phyloP scores from a whole-genome alignment of 208 protist species.

The Crithidia fasciculata region DNA sequence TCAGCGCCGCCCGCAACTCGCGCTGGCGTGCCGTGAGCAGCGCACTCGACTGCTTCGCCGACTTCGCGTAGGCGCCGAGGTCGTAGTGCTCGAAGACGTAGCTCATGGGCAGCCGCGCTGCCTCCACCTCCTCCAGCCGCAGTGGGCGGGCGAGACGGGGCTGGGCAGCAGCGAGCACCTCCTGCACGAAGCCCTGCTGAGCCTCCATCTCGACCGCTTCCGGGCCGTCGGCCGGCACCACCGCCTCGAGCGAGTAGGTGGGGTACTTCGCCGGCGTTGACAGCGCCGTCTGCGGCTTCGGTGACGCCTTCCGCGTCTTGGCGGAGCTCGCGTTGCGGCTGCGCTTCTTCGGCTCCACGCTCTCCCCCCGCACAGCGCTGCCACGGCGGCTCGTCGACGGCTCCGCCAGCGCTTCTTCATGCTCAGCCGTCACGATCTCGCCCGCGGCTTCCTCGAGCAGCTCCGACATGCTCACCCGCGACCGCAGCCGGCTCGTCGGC shows the following conservation, averaged over 20 bases:
- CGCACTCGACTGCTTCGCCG: constrained; percentile 3
- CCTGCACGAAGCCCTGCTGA: constrained; percentile 13
- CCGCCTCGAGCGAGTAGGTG: constrained; percentile 3
- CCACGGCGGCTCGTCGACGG: background rate
- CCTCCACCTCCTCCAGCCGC: constrained; percentile 23
- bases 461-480: constrained; percentile 28
- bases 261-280: background rate
- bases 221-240: background rate
- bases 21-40: constrained; percentile 21
- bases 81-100: constrained; percentile 28
- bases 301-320: constrained; percentile 7
- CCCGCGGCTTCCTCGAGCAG: constrained; percentile 24
- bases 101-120: constrained; percentile 11
- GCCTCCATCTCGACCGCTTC: constrained; percentile 10
- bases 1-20: constrained; percentile 17
- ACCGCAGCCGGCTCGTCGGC: constrained; percentile 7
- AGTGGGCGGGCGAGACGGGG: constrained; percentile 9
- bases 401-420: constrained; percentile 10
- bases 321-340: background rate
- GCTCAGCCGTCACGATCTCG: constrained; percentile 15
- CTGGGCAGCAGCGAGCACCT: constrained; percentile 6
- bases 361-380: constrained; percentile 3
- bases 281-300: no score
- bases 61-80: constrained; percentile 11
- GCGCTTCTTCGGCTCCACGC: constrained; percentile 2